Base-by-base conservation (phyloP, 108 stramenopile species). In the Pelagomonas calceolata region DNA sequence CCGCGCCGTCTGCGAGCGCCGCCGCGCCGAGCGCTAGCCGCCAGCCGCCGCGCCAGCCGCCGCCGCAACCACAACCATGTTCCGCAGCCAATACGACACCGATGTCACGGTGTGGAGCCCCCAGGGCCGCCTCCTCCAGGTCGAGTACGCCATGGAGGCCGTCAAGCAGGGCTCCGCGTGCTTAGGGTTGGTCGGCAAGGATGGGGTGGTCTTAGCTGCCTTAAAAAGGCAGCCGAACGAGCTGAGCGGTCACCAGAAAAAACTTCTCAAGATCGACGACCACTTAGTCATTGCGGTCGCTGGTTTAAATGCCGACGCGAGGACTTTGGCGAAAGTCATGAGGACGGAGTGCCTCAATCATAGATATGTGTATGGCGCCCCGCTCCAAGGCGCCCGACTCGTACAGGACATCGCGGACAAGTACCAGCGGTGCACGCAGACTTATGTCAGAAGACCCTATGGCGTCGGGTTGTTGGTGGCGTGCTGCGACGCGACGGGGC, bases 61-160 rank as follows among this genome's bases (percentile, higher is more conserved):
- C 39, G 9, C 39, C 39, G 39, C 39, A 14, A 14, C 65, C 70
- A 29, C 63, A 30, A 87, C 14, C 36, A 99, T 99, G 98, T 96
- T 96, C 78, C 90, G 95, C 74, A 97, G 97, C 74, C 92, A 93
- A 84, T 99, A 99, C 80, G 98, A 99, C 84, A 99, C 98, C 43
- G 98, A 99, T 76, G 98, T 97, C 69, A 97, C 98, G 34, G 95
- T 96, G 31, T 99, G 95, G 95, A 91, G 90, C 75, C 98, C 98
- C 30, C 95, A 99, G 84, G 98, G 98, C 32, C 94, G 96, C 71
- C 84, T 99, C 64, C 90, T 95, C 51, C 98, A 99, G 92, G 95
- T 98, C 74, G 95, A 98, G 82, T 98, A 98, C 76, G 97, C 97
- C 66, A 95, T 95, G 94, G 95, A 99, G 85, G 95, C 96, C 44